A percentile compares a stretch with the other conserved stretches of the same genome.
Evolutionary conservation across 805 yeast genomes (phyloP).

Genomic region (Cyberlindnera nakhonratchasimensis): DNA sequence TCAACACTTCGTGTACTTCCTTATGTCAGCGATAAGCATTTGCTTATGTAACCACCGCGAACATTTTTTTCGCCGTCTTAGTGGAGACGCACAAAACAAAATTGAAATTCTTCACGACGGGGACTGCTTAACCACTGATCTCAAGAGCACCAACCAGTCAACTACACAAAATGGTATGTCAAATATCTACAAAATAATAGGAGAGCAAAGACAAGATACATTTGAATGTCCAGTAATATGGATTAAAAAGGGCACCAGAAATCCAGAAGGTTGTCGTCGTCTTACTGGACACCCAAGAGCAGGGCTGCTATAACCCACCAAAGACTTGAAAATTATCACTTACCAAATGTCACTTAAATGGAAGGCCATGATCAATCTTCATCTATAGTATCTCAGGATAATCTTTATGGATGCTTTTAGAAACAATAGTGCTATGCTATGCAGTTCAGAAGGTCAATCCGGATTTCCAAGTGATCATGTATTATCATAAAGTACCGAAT

Average conservation of each 20-base stretch:
- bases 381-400: no score
- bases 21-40: neutral
- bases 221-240: neutral
- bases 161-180: conserved; percentile 22
- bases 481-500: no score
- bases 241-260: neutral
- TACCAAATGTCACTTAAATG: no score
- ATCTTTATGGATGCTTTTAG: no score
- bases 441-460: no score
- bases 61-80: conserved; percentile 3
- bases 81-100: conserved; percentile 19
- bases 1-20: neutral
- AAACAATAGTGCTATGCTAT: no score
- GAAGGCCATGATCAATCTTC: no score
- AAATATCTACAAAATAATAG: neutral
- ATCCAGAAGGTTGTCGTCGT: no score
- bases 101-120: conserved; percentile 19
- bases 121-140: neutral
- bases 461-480: no score
- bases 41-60: conserved; percentile 8
- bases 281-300: no score
- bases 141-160: conserved; percentile 5
- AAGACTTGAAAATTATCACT: no score
- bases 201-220: neutral
- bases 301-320: no score